Percentiles rank a stretch among this genome's conserved stretches.
phyloP scores from a whole-genome alignment of 129 eudicot species.

The Pulicaria dysenterica region DNA sequence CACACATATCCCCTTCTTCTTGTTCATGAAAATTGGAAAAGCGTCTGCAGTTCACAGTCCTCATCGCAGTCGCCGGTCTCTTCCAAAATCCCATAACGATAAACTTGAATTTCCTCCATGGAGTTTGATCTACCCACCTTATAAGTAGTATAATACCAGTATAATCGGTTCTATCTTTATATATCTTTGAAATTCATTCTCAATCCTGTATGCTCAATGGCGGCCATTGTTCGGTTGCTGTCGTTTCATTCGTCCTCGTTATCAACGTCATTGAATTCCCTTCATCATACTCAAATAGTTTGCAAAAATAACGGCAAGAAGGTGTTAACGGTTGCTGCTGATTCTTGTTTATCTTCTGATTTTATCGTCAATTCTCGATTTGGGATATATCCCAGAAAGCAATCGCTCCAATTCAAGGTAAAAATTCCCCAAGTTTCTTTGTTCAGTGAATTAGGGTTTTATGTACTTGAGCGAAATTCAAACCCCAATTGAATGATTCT shows the following conservation, averaged over 20 bases:
- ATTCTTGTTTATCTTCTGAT: conserved; percentile 37
- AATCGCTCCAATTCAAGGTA: conserved; percentile 63
- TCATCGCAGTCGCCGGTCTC: conserved; percentile 8
- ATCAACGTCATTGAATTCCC: conserved; percentile 57
- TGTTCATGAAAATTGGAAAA: not conserved
- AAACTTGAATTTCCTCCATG: conserved; percentile 10
- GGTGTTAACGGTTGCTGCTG: conserved; percentile 37
- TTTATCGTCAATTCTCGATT: conserved; percentile 40
- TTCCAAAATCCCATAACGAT: conserved; percentile 13
- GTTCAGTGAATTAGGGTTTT: conserved; percentile 12
- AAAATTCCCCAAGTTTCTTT: not conserved
- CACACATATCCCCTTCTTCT: conserved; percentile 37
- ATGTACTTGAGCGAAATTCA: not conserved
- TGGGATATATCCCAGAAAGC: conserved; percentile 43
- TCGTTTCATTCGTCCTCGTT: conserved; percentile 58
- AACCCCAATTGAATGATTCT: not conserved
- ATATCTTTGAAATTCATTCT: not conserved
- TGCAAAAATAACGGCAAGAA: conserved; percentile 32
- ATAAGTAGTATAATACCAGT: not conserved
- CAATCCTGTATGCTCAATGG: conserved; percentile 49
- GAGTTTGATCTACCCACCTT: conserved; percentile 11
- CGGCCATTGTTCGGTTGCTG: conserved; percentile 55
- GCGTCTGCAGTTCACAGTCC: not conserved
- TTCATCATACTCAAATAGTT: conserved; percentile 38
- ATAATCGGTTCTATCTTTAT: not conserved